These are phyloP conservation scores for Mimosa bimucronata DNA, from an alignment of 306 rosid species.

Conservation along the genomic window DNA sequence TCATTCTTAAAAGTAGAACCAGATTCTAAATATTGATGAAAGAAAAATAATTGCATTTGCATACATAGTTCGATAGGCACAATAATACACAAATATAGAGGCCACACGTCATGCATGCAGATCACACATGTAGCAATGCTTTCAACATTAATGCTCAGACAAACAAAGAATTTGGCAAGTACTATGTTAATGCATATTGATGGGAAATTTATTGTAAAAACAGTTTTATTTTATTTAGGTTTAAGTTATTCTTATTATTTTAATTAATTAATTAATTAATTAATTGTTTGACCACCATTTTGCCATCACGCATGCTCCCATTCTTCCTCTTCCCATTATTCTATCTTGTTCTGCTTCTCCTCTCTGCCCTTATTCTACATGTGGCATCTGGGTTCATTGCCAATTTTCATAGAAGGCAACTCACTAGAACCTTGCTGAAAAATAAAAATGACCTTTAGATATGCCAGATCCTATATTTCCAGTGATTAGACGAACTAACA, in stretches of 20 bases:
- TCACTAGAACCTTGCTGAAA: too few species aligned
- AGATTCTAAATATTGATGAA: background rate
- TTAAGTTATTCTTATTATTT: background rate
- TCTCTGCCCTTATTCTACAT: background rate
- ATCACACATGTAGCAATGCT: background rate
- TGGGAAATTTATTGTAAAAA: background rate
- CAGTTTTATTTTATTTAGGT: background rate
- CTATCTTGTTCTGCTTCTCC: background rate
- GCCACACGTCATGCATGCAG: background rate
- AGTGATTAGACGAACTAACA: too few species aligned
- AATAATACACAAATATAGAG: background rate
- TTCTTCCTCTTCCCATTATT: too few species aligned
- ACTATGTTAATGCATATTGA: background rate
- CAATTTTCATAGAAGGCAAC: too few species aligned
- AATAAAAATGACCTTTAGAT: too few species aligned
- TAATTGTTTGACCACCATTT: background rate
- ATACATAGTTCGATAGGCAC: background rate
- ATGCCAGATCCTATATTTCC: too few species aligned
- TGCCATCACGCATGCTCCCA: background rate
- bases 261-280: too few species aligned
- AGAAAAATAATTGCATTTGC: background rate
- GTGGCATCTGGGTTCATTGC: too few species aligned
- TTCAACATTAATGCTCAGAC: slow-evolving; percentile 4
- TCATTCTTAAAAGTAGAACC: background rate
- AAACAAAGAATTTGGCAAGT: background rate